Evolutionary conservation across 441 rosid genomes (phyloP).

Genomic region (Theobroma grandiflorum): DNA sequence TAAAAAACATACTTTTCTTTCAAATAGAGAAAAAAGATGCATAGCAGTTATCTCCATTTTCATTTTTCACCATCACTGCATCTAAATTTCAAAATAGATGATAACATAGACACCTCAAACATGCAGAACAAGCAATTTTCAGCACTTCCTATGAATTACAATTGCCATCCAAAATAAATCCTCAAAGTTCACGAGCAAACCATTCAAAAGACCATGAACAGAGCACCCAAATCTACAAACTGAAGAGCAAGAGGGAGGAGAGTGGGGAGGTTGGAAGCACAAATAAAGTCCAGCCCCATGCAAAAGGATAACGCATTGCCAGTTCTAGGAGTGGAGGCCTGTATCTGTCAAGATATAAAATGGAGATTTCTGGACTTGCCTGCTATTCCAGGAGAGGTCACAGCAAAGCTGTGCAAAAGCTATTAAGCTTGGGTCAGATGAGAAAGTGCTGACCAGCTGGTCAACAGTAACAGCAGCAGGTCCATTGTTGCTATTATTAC

Average conservation of each 20-base stretch:
- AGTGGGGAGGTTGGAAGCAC: background rate
- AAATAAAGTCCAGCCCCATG: background rate
- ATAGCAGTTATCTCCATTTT: background rate
- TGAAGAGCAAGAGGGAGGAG: background rate
- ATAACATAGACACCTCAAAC: conserved; percentile 1
- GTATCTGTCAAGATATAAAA: background rate
- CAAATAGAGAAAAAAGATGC: conserved; percentile 5
- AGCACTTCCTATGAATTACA: background rate
- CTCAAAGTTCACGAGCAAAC: background rate
- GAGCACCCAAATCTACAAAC: background rate
- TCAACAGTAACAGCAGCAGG: conserved; percentile 71
- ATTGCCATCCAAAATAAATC: background rate
- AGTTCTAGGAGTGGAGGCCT: background rate
- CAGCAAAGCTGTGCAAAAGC: conserved; percentile 95
- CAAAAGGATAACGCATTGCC: background rate
- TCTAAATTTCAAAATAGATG: background rate
- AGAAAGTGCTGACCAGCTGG: conserved; percentile 95
- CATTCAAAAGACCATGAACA: conserved; percentile 2
- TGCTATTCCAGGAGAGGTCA: conserved; percentile 87
- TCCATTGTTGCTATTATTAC: conserved; percentile 46
- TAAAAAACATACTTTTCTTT: background rate
- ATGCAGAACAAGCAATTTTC: background rate
- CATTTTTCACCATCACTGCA: background rate
- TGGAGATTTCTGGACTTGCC: conserved; percentile 45
- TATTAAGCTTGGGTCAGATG: conserved; percentile 97